These are phyloP conservation scores for Acacia acuminata DNA, from an alignment of 306 rosid species.

Conservation along the genomic window DNA sequence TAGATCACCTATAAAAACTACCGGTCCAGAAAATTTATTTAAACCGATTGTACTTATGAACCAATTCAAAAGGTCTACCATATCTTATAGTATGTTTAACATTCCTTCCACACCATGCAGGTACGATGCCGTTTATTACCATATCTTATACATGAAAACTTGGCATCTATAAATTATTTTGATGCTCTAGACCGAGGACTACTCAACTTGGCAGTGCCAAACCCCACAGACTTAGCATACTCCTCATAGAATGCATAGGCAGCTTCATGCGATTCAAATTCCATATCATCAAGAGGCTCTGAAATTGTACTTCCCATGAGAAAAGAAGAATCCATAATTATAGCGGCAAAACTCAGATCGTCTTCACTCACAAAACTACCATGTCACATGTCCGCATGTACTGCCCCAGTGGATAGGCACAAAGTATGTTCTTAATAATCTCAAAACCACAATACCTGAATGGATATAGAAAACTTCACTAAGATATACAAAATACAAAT, in stretches of 20 bases:
- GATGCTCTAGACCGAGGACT: conserved; percentile 66
- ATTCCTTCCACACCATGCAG: too few relatives aligned
- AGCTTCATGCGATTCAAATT: conserved; percentile 61
- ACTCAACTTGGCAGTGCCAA: conserved; percentile 67
- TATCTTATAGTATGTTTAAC: too few relatives aligned
- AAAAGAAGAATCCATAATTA: conserved; percentile 45
- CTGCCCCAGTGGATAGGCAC: background rate
- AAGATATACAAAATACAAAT: conserved; percentile 12
- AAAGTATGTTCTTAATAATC: conserved; percentile 22
- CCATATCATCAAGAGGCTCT: conserved; percentile 53
- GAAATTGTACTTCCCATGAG: conserved; percentile 35
- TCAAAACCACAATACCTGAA: conserved; percentile 18
- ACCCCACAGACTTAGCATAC: conserved; percentile 58
- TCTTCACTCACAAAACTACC: conserved; percentile 19
- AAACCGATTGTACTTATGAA: too few relatives aligned
- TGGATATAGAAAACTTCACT: conserved; percentile 7
- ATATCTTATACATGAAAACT: conserved; percentile 58
- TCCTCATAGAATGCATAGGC: conserved; percentile 59
- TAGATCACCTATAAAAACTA: too few relatives aligned
- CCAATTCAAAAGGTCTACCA: too few relatives aligned
- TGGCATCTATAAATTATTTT: conserved; percentile 62
- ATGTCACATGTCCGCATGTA: conserved; percentile 16
- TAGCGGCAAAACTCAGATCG: conserved; percentile 34
- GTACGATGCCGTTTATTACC: too few relatives aligned
- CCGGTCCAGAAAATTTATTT: too few relatives aligned